Percentiles rank a stretch among this genome's conserved stretches.
phyloP scores from a whole-genome alignment of 257 asterid species.

The Hygrophila difformis region DNA sequence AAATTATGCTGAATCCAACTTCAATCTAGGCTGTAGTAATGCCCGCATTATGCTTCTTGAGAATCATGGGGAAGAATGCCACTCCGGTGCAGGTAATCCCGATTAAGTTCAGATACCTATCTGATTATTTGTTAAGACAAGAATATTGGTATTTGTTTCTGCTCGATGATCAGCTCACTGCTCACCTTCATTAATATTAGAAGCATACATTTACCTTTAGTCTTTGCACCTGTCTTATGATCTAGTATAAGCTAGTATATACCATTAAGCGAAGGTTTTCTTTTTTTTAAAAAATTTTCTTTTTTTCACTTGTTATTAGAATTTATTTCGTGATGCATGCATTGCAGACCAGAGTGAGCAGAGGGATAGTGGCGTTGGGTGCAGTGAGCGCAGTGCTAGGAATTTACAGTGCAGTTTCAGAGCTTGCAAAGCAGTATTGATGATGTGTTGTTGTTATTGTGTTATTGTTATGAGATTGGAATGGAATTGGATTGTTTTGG shows the following conservation, averaged over 20 bases:
- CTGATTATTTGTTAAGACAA: not conserved
- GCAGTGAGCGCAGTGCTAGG: conserved; percentile 47
- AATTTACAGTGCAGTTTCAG: conserved; percentile 39
- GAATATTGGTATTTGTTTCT: no score
- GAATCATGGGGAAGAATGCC: conserved; percentile 52
- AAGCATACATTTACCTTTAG: no score
- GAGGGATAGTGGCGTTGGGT: conserved; percentile 44
- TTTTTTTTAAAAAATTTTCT: no score
- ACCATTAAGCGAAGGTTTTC: no score
- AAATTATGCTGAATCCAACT: conserved; percentile 1
- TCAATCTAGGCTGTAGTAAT: conserved; percentile 27
- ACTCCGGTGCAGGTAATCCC: conserved; percentile 50
- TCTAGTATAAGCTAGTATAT: no score
- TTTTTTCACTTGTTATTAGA: no score
- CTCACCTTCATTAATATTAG: no score
- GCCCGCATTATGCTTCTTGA: conserved; percentile 70
- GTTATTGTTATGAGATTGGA: no score
- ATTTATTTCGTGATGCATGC: not conserved
- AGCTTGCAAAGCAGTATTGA: conserved; percentile 17
- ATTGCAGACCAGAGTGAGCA: conserved; percentile 32
- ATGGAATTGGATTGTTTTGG: no score
- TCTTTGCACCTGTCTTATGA: no score
- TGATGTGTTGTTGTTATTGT: no score
- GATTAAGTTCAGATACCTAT: not conserved
- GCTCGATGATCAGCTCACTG: no score